phyloP scores from a whole-genome alignment of 305 asterid genomes.

The Ilex paraguariensis region DNA sequence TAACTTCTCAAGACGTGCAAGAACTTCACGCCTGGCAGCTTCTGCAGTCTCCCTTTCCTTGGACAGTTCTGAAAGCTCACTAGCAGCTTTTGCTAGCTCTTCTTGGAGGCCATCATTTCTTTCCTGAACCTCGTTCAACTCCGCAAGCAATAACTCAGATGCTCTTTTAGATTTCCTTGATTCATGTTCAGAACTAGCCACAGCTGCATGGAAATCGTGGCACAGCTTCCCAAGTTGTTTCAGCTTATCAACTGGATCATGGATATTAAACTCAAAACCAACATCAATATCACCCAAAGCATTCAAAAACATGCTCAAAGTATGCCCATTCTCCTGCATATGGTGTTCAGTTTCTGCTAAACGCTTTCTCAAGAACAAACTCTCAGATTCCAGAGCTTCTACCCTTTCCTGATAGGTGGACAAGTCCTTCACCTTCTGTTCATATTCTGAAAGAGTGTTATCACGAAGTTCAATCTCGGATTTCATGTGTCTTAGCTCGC shows the following conservation, averaged over 20 bases:
- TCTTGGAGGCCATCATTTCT: constrained; percentile 91
- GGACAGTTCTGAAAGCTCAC: constrained; percentile 59
- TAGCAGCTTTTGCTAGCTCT: constrained; percentile 56
- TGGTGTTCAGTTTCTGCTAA: constrained; percentile 50
- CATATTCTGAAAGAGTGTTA: constrained; percentile 46
- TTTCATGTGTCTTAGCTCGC: constrained; percentile 61
- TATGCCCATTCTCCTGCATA: constrained; percentile 53
- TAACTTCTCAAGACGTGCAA: constrained; percentile 54
- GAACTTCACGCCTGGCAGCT: constrained; percentile 61
- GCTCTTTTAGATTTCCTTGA: constrained; percentile 84
- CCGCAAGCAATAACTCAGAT: constrained; percentile 84
- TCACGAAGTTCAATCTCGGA: constrained; percentile 41
- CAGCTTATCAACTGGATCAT: constrained; percentile 55
- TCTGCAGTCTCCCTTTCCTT: constrained; percentile 62
- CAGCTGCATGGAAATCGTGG: constrained; percentile 40
- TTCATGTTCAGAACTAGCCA: constrained; percentile 62
- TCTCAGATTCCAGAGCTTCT: constrained; percentile 60
- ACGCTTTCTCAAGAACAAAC: constrained; percentile 46
- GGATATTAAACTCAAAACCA: constrained; percentile 29
- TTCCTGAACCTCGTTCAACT: constrained; percentile 97
- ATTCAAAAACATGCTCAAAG: constrained; percentile 48
- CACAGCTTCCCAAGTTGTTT: constrained; percentile 44
- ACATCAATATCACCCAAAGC: constrained; percentile 48
- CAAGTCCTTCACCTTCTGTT: constrained; percentile 52
- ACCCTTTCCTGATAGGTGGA: constrained; percentile 49